Conservation (phyloP, 1,139 yeast species). For the Nakaseomyces kungkrabaensis region DNA sequence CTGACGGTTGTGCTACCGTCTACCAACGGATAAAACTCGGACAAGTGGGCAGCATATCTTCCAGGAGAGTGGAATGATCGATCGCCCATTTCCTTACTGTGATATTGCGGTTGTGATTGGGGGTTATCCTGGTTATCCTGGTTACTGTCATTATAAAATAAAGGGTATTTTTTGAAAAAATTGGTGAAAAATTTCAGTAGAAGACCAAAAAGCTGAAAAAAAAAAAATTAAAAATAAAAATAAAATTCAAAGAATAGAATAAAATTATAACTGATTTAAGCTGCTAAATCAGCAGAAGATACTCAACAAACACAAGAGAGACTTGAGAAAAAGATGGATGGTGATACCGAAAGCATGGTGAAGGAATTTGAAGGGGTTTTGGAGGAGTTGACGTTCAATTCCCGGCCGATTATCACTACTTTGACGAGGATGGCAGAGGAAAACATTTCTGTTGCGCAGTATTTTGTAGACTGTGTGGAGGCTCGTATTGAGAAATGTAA, state of each 20-base stretch:
- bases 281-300: no score
- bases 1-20: constrained; percentile 10
- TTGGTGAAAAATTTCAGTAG: no score
- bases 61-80: constrained; percentile 11
- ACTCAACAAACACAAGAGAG: not conserved
- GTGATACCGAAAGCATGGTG: constrained; percentile 18
- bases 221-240: no score
- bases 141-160: no score
- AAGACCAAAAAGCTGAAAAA: no score
- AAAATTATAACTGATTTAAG: no score
- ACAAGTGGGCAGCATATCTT: constrained; percentile 27
- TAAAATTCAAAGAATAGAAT: no score
- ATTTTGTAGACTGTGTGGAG: constrained; percentile 65
- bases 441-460: constrained; percentile 64
- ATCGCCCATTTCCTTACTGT: no score
- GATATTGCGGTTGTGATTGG: no score
- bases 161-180: no score
- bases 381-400: constrained; percentile 73
- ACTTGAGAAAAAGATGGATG: constrained; percentile 13
- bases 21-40: constrained; percentile 27
- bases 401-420: constrained; percentile 79
- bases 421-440: constrained; percentile 86
- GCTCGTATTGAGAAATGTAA: constrained; percentile 54
- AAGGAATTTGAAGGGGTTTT: constrained; percentile 31
- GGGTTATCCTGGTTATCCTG: no score